These are phyloP conservation scores for Wickerhamiella occidentalis DNA, from an alignment of 805 yeast genomes.

Conservation along the genomic window DNA sequence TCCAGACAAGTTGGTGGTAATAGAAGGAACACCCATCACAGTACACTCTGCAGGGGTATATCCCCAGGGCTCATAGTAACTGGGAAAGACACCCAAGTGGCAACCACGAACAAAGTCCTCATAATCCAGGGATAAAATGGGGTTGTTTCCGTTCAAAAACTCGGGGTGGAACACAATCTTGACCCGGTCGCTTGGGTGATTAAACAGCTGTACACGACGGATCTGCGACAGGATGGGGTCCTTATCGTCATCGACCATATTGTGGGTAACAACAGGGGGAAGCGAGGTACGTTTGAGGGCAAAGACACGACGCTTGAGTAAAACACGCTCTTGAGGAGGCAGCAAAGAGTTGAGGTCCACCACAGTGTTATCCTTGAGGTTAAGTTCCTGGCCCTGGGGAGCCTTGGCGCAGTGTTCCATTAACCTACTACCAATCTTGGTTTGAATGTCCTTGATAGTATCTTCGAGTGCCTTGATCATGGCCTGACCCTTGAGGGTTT, in stretches of 20 bases:
- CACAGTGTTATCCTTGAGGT: conserved; percentile 17
- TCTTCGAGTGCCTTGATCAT: conserved; percentile 82
- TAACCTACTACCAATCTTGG: conserved; percentile 70
- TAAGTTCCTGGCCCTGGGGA: conserved; percentile 26
- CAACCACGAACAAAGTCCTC: conserved; percentile 98
- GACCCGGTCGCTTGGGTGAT: conserved; percentile 79
- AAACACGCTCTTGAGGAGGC: conserved; percentile 75
- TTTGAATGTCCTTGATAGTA: conserved; percentile 79
- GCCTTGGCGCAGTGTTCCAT: conserved; percentile 74
- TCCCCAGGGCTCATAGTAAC: conserved; percentile 99
- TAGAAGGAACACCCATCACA: conserved; percentile 97
- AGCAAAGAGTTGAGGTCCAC: conserved; percentile 70
- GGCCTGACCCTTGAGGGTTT: conserved; percentile 91
- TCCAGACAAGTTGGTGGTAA: conserved; percentile 90
- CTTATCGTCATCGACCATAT: conserved; percentile 81
- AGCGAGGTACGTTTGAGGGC: conserved; percentile 80
- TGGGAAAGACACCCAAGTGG: conserved; percentile 96
- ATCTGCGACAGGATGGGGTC: conserved; percentile 90
- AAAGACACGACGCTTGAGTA: conserved; percentile 80
- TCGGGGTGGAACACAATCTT: conserved; percentile 97
- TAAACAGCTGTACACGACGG: conserved; percentile 82
- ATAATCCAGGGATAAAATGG: conserved; percentile 82
- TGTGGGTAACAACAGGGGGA: conserved; percentile 95
- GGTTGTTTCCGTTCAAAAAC: conserved; percentile 86
- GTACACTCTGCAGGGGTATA: conserved; percentile 99